These are phyloP conservation scores for Mycena olivaceomarginata DNA, from an alignment of 768 basidiomycete genomes.

Conservation along the genomic window DNA sequence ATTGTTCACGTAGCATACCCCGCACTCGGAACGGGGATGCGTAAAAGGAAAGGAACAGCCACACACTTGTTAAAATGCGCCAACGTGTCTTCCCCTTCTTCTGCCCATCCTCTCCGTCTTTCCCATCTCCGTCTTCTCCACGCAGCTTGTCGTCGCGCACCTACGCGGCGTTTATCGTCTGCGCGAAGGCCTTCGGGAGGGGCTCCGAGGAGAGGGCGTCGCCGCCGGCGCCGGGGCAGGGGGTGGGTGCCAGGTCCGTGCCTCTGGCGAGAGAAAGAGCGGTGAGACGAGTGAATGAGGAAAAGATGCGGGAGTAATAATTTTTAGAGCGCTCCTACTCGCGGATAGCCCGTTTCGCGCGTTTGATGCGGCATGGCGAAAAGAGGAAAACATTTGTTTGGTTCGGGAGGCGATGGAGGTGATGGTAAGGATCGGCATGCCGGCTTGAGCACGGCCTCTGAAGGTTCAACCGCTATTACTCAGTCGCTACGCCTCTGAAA, in stretches of 20 bases:
- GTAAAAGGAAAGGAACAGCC: not conserved
- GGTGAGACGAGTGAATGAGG: not conserved
- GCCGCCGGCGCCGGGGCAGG: slow-evolving; percentile 34
- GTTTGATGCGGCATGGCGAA: slow-evolving; percentile 79
- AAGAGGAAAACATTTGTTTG: not conserved
- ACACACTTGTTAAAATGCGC: slow-evolving; percentile 85
- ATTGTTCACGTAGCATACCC: too few relatives aligned
- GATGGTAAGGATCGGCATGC: too few relatives aligned
- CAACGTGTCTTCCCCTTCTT: slow-evolving; percentile 71
- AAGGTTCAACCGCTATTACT: too few relatives aligned
- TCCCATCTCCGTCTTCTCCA: slow-evolving; percentile 46
- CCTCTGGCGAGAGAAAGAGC: slow-evolving; percentile 58
- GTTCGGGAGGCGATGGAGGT: not conserved
- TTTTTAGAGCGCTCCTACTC: slow-evolving; percentile 60
- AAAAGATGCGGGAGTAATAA: slow-evolving; percentile 56
- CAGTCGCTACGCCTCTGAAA: too few relatives aligned
- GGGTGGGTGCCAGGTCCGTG: slow-evolving; percentile 69
- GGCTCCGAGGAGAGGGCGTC: slow-evolving; percentile 67
- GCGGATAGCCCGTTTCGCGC: slow-evolving; percentile 74
- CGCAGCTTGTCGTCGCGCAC: slow-evolving; percentile 66
- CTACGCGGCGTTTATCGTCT: slow-evolving; percentile 78
- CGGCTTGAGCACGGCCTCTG: too few relatives aligned
- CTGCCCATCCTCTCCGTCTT: slow-evolving; percentile 44
- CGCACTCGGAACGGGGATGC: too few relatives aligned
- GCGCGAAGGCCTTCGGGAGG: slow-evolving; percentile 81